Conservation (phyloP, 164 flowering plant species). For the Piper betle region DNA sequence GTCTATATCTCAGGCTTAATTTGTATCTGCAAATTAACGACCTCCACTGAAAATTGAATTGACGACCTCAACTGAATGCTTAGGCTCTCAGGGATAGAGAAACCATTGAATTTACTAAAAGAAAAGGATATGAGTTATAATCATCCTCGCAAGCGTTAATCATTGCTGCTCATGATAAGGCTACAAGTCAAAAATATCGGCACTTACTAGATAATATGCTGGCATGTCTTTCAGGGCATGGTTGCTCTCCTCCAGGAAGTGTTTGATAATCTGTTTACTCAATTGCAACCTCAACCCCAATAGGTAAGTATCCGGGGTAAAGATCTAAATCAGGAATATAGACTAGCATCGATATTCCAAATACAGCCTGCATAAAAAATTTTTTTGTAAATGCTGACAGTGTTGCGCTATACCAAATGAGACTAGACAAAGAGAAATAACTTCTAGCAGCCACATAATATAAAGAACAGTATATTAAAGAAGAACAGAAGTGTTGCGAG, state of each 20-base stretch:
- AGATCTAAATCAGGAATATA: conserved; percentile 79
- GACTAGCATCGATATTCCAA: conserved; percentile 56
- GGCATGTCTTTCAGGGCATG: conserved; percentile 86
- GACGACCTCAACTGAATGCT: no score
- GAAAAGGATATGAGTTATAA: not conserved
- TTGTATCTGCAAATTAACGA: no score
- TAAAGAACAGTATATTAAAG: not conserved
- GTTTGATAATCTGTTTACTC: conserved; percentile 58
- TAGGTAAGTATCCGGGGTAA: conserved; percentile 60
- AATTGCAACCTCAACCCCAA: conserved; percentile 28
- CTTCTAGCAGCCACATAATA: not conserved
- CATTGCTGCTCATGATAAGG: not conserved
- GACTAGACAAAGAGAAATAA: not conserved
- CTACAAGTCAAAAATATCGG: not conserved
- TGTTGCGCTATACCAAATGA: not conserved
- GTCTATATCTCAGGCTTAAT: no score
- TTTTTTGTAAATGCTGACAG: not conserved
- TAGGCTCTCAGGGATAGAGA: not conserved
- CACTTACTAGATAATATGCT: conserved; percentile 74
- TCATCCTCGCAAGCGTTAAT: not conserved
- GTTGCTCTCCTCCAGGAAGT: conserved; percentile 74
- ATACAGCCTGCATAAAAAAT: conserved; percentile 40
- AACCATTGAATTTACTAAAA: no score
- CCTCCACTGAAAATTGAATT: no score
- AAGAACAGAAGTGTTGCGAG: not conserved